These are phyloP conservation scores for Canna indica DNA, from an alignment of 176 grass and related monocot species.

Conservation along the genomic window DNA sequence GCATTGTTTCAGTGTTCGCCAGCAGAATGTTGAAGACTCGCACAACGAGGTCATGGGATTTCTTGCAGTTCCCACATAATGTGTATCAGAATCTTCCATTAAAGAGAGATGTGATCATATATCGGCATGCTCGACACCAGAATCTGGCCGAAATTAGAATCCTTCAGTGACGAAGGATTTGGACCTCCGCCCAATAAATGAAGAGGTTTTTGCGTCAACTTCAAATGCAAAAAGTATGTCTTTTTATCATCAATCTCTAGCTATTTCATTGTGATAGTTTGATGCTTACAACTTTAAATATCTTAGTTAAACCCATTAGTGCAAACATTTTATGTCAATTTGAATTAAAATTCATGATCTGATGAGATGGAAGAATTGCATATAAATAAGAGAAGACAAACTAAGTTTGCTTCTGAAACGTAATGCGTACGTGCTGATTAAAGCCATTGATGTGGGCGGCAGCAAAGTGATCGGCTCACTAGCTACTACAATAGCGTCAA, in stretches of 20 bases:
- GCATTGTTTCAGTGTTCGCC: no score
- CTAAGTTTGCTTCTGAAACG: no score
- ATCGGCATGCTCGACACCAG: slow-evolving; percentile 37
- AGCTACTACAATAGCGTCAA: slow-evolving; percentile 4
- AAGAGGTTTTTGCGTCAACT: slow-evolving; percentile 28
- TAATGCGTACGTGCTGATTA: no score
- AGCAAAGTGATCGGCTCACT: slow-evolving; percentile 38
- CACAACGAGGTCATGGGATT: slow-evolving; percentile 59
- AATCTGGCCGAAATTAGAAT: slow-evolving; percentile 28
- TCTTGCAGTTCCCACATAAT: slow-evolving; percentile 19
- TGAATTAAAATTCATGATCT: not conserved
- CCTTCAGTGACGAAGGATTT: slow-evolving; percentile 31
- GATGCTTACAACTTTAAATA: no score
- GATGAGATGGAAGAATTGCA: not conserved
- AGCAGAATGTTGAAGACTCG: slow-evolving; percentile 12
- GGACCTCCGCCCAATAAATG: slow-evolving; percentile 27
- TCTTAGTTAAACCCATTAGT: slow-evolving; percentile 38
- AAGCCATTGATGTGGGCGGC: not conserved
- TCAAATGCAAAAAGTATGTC: no score
- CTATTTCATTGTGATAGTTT: no score
- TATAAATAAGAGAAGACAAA: no score
- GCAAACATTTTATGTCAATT: not conserved
- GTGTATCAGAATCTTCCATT: not conserved
- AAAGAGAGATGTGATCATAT: no score
- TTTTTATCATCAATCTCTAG: no score